Evolutionary conservation across 768 basidiomycete genomes (phyloP).

Genomic region (Termitomyces heimii): DNA sequence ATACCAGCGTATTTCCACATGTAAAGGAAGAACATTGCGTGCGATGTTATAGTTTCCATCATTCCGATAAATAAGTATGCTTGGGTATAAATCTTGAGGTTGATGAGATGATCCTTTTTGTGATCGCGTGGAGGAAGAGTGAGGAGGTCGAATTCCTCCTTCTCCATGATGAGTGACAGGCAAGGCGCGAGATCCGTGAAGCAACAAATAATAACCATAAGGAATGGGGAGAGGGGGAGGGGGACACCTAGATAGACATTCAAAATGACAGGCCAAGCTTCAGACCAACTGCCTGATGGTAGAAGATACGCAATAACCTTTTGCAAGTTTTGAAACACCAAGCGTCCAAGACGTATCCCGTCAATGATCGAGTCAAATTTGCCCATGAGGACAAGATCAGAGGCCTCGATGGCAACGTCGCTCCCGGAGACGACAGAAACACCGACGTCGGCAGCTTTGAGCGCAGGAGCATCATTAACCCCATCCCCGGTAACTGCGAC

Average conservation of each 20-base stretch:
- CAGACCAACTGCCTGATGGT: background rate
- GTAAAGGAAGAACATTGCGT: background rate
- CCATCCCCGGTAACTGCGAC: background rate
- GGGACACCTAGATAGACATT: background rate
- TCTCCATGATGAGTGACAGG: background rate
- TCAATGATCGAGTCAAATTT: background rate
- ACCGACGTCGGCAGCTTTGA: background rate
- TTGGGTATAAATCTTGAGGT: background rate
- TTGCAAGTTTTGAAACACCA: background rate
- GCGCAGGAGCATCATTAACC: background rate
- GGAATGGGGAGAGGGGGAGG: background rate
- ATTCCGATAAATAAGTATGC: background rate
- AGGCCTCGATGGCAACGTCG: background rate
- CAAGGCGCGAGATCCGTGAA: background rate
- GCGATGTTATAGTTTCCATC: background rate
- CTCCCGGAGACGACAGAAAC: background rate
- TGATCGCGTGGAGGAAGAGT: background rate
- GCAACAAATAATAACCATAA: background rate
- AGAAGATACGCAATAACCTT: background rate
- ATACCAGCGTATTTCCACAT: background rate
- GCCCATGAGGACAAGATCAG: background rate
- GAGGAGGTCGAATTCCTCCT: background rate
- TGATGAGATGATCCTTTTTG: background rate
- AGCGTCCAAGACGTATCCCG: background rate
- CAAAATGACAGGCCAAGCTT: background rate